Base-by-base conservation (phyloP, 768 basidiomycete species). In the Termitomyces bulborhizus region DNA sequence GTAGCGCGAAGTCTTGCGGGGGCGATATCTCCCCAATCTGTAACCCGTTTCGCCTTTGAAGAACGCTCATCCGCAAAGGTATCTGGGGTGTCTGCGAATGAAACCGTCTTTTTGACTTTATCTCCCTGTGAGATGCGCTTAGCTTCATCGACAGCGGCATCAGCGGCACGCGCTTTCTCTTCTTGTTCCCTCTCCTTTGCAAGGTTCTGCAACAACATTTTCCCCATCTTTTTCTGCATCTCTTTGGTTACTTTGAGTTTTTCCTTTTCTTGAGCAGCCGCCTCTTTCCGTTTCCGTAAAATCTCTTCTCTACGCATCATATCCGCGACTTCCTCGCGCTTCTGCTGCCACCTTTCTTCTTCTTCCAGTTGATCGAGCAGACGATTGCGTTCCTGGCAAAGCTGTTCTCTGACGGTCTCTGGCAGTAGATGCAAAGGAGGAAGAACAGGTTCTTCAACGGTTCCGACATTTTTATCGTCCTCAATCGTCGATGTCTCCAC, bases 211-310 rank as follows among this genome's bases (percentile, higher is more conserved):
- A 90, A 55, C 39, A 91, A 72, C 0, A 86, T 82, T 60, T 77
- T 82, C 2, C 88, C 89, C 86, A 92, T 88, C 70, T 82, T 88
- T 73, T 82, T 86, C 66, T 89, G 87, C 65, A 89, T 69, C 55
- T 85, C 77, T 54, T 72, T 75, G 1, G 73, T 71, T 21, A 69
- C 71, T 57, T 73, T 71, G 29, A 72, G 51, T 49, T 68, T 71
- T 47, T 69, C 73, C 51, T 70, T 69, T 57, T 76, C 76, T 36
- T 63, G 67, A 47, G 63, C 65, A 15, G 75, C 76, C 4, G 76
- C 80, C 57, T 80, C 74, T 61, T 74, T 80, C 26, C 78, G 74
- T 62, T 75, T 78, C 60, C 73, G 78, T 18, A 81, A 63, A n/a
- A 75, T 70, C 40, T 81, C 79, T 60, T 73, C 71, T 45, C 69